phyloP scores from a whole-genome alignment of 345 rosid species.

The Kandelia obovata region DNA sequence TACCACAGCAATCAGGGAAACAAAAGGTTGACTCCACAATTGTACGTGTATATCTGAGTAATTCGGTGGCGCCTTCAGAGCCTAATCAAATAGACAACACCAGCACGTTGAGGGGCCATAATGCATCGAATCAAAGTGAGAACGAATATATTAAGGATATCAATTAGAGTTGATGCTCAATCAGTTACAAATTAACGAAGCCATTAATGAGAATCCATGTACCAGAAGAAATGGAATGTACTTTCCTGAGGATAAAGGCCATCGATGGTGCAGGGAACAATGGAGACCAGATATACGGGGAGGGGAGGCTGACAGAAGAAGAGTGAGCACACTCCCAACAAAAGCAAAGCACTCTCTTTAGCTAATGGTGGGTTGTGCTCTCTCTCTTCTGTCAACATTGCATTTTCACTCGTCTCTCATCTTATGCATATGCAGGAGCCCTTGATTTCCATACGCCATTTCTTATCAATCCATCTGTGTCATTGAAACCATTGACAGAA shows the following conservation, averaged over 20 bases:
- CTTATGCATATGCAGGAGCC: neutral
- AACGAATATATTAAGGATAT: too few species aligned
- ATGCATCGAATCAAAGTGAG: too few species aligned
- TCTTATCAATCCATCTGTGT: too few species aligned
- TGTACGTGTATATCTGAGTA: too few species aligned
- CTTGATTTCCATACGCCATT: neutral
- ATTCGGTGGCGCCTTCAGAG: too few species aligned
- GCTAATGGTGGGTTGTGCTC: constrained; percentile 74
- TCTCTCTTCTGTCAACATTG: constrained; percentile 95
- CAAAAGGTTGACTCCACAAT: too few species aligned
- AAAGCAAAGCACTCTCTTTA: constrained; percentile 44
- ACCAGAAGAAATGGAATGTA: neutral
- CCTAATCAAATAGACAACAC: too few species aligned
- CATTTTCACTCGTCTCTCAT: neutral
- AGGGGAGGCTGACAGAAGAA: constrained; percentile 66
- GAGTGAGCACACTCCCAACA: constrained; percentile 89
- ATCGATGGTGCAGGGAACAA: neutral
- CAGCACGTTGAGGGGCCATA: too few species aligned
- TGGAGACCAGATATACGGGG: neutral
- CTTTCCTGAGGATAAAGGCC: neutral
- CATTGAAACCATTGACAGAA: too few species aligned
- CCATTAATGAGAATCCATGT: neutral
- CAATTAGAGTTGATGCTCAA: too few species aligned
- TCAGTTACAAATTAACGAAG: neutral
- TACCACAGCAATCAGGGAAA: too few species aligned